Percentiles rank a stretch among this genome's conserved stretches.
These are phyloP conservation scores for Fusarium floridanum DNA, from an alignment of 2,329 filamentous ascomycete genomes.

Conservation along the genomic window DNA sequence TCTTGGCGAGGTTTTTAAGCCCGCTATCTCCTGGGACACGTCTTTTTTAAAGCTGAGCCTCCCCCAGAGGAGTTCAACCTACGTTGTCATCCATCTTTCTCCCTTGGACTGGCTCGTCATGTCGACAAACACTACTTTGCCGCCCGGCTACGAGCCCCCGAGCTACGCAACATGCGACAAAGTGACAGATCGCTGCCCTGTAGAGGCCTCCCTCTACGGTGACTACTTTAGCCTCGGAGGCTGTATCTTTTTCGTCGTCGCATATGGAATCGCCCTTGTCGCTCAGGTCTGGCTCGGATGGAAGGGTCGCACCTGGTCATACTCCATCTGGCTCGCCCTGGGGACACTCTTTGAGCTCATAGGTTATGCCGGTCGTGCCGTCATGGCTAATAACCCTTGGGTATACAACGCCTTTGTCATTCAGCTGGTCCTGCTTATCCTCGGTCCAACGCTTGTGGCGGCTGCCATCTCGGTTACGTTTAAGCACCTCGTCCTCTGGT, in stretches of 20 bases:
- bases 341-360: conserved; percentile 57
- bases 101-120: background rate
- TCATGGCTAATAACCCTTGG: conserved; percentile 57
- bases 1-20: background rate
- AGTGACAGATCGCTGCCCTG: conserved; percentile 34
- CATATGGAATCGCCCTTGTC: conserved; percentile 51
- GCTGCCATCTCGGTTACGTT: conserved; percentile 60
- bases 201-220: conserved; percentile 43
- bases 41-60: background rate
- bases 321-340: conserved; percentile 51
- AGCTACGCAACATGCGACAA: conserved; percentile 29
- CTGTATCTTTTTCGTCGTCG: conserved; percentile 51
- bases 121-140: conserved; percentile 5
- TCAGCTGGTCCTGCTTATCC: conserved; percentile 58
- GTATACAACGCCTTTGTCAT: conserved; percentile 56
- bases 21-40: background rate
- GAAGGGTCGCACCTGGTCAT: conserved; percentile 55
- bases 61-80: background rate
- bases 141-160: conserved; percentile 21
- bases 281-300: conserved; percentile 51
- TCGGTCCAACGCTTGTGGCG: conserved; percentile 58
- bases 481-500: conserved; percentile 58
- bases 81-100: background rate
- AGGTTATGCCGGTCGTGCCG: conserved; percentile 57
- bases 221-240: conserved; percentile 43